Evolutionary conservation across 139 green algal genomes (phyloP).

Genomic region (Axilococcus clingmanii): DNA sequence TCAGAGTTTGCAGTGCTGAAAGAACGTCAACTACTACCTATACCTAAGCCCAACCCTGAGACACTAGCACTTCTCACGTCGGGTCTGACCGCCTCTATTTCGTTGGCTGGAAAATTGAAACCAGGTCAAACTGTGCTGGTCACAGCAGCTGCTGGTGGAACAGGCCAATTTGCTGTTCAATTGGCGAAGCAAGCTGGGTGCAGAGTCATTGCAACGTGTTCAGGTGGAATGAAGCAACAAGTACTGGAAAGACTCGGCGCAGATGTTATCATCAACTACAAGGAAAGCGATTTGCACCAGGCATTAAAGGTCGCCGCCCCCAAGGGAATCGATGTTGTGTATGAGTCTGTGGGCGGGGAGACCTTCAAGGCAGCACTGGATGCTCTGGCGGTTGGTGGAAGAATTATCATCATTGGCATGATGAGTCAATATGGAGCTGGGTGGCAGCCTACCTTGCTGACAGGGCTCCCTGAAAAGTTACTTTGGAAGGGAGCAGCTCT

Average conservation of each 20-base stretch:
- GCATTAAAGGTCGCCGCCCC: conserved; percentile 52
- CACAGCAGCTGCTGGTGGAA: conserved; percentile 83
- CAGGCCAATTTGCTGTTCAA: conserved; percentile 91
- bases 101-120: conserved; percentile 30
- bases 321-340: conserved; percentile 55
- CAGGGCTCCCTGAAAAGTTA: conserved; percentile 65
- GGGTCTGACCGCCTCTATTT: conserved; percentile 82
- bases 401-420: conserved; percentile 69
- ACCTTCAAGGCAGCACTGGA: conserved; percentile 65
- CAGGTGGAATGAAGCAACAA: conserved; percentile 56
- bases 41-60: conserved; percentile 39
- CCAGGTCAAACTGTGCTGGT: conserved; percentile 75
- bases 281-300: conserved; percentile 24
- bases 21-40: conserved; percentile 28
- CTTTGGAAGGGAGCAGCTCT: conserved; percentile 59
- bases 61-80: conserved; percentile 70
- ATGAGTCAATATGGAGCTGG: conserved; percentile 42
- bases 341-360: conserved; percentile 55
- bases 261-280: conserved; percentile 82
- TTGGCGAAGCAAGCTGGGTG: conserved; percentile 75
- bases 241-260: conserved; percentile 67
- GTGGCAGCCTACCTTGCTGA: conserved; percentile 21
- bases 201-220: conserved; percentile 80
- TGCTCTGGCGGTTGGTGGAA: conserved; percentile 44
- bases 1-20: conserved; percentile 32